Evolutionary conservation across 2,329 filamentous ascomycete species (phyloP), one percentile per base, ranked within the genome.

Genomic region (Mycogone perniciosa): DNA sequence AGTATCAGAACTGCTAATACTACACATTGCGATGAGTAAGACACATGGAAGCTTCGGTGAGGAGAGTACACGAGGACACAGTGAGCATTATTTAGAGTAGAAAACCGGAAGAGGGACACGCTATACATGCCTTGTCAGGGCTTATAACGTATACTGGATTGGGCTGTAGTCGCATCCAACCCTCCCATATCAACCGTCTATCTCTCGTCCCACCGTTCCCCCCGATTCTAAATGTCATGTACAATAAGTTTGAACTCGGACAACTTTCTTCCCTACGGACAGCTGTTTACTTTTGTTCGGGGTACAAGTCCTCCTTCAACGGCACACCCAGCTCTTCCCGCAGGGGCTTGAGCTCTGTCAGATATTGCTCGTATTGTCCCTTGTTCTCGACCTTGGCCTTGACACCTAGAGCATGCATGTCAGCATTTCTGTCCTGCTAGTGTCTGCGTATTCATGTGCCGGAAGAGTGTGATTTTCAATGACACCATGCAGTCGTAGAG

Each of bases 301-400:
- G 90, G 76, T 90, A 97, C 71, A 97, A 79, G 66, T 89, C 84
- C 80, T 97, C 92, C 80, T 93, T 95, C 64, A 96, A 81, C 60
- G 82, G 77, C 64, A 97, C 83, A 63, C 92, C 92, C 57, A 97
- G 84, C 78, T 97, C 92, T 80, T 95, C 89, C 65, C 91, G 86
- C 66, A 97, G 79, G 59, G 86, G 80, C 80, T 95, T 89, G 62
- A 99, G 89, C 77, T 96, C 89, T 67, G 88, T 80, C 56, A 99
- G 84, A 76, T 95, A 96, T 78, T 96, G 86, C 68, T 96, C 82
- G 78, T 99, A 99, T 79, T 99, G 93, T 67, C 83, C 82, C 75
- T 89, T 86, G 84, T 95, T 99, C 83, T 99, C 93, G 63, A 97
- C 93, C 84, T 99, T 99, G 75, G 90, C 89, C 79, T 96, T 96